phyloP scores from a whole-genome alignment of 2,329 filamentous ascomycete genomes.

The Rutstroemia sydowiana region DNA sequence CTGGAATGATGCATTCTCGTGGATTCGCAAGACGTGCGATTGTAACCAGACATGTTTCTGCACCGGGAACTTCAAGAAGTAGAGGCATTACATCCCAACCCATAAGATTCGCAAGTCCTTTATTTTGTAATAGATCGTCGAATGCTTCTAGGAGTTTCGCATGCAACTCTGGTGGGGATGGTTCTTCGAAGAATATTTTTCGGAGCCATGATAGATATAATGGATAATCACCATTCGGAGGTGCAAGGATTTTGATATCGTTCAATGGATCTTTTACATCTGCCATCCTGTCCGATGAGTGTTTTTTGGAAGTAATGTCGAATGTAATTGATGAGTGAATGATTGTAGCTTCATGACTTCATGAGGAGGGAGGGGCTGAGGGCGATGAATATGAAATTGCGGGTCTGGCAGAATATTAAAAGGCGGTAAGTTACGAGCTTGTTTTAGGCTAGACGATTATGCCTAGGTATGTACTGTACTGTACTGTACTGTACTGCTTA shows the following conservation, averaged over 20 bases:
- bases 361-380: too few relatives aligned
- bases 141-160: conserved; percentile 50
- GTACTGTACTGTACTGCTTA: too few relatives aligned
- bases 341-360: too few relatives aligned
- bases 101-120: conserved; percentile 62
- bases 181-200: background rate
- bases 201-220: background rate
- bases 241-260: background rate
- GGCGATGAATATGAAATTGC: too few relatives aligned
- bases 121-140: conserved; percentile 61
- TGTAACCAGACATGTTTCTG: conserved; percentile 64
- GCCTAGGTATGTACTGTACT: too few relatives aligned
- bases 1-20: conserved; percentile 72
- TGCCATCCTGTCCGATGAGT: background rate
- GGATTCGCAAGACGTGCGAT: conserved; percentile 74
- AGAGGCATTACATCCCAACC: conserved; percentile 80
- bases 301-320: background rate
- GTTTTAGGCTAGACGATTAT: too few relatives aligned
- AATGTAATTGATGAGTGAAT: background rate
- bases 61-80: conserved; percentile 59
- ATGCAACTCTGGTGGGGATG: background rate
- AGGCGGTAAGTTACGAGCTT: too few relatives aligned
- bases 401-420: too few relatives aligned
- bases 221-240: background rate
- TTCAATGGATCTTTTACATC: background rate